A percentile compares a stretch with the other conserved stretches of the same genome.
These are phyloP conservation scores for Lasiosphaeria hispida DNA, from an alignment of 495 filamentous ascomycete genomes.

Conservation along the genomic window DNA sequence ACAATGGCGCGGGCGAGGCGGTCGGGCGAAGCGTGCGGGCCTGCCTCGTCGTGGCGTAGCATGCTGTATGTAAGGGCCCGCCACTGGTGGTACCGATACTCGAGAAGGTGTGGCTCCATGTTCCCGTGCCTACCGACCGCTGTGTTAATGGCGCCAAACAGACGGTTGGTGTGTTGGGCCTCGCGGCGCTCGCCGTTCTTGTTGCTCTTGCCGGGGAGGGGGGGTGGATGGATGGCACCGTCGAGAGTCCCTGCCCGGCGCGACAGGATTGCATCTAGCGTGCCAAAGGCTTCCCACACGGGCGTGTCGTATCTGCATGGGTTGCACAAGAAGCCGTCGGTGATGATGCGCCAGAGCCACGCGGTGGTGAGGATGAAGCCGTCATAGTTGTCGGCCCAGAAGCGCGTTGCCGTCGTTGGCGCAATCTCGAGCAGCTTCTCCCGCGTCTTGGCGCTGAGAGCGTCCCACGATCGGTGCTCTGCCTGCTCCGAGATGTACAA, in stretches of 20 bases:
- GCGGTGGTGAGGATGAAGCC: not conserved
- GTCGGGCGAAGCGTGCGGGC: not conserved
- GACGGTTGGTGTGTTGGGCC: too few relatives aligned
- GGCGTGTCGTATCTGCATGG: not conserved
- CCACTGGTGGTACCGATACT: not conserved
- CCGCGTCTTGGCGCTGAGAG: not conserved
- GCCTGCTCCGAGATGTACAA: not conserved
- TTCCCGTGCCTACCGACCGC: too few relatives aligned
- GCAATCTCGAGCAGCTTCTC: not conserved
- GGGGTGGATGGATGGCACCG: not conserved
- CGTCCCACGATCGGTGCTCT: not conserved
- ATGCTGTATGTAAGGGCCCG: not conserved
- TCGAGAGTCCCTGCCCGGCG: not conserved
- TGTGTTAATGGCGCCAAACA: too few relatives aligned
- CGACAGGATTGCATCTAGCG: not conserved
- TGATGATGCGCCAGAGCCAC: not conserved
- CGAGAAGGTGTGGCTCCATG: not conserved
- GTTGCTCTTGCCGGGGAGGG: not conserved
- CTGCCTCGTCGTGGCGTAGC: not conserved
- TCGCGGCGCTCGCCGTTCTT: too few relatives aligned
- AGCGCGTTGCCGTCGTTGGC: not conserved
- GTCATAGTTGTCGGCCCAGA: not conserved
- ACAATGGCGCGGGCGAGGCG: not conserved
- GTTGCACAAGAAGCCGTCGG: not conserved
- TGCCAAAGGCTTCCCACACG: not conserved